Conservation (phyloP, 176 grass and related monocot genomes). For the Pontederia paniculata region DNA sequence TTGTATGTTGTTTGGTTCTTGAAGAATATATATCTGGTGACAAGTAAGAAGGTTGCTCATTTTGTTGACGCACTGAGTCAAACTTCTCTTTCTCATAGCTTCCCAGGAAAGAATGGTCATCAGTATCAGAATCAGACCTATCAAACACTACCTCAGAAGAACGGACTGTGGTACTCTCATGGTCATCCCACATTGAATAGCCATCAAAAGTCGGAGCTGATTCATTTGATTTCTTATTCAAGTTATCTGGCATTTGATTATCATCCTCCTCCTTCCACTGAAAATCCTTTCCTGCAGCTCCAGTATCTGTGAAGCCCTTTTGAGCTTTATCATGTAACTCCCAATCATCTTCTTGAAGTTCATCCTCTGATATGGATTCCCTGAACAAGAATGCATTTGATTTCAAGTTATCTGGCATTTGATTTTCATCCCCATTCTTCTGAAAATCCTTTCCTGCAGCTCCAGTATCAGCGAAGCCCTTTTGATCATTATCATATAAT, state of each 20-base stretch:
- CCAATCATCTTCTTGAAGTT: neutral
- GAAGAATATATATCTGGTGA: slow-evolving; percentile 22
- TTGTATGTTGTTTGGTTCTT: slow-evolving; percentile 22
- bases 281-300: neutral
- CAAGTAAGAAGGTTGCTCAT: slow-evolving; percentile 28
- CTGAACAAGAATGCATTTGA: neutral
- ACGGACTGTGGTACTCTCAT: slow-evolving; percentile 18
- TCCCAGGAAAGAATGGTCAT: slow-evolving; percentile 15
- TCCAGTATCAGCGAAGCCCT: neutral
- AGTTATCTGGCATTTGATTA: neutral
- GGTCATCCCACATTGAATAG: slow-evolving; percentile 23
- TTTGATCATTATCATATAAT: neutral
- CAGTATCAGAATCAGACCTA: slow-evolving; percentile 55
- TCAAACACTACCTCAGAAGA: slow-evolving; percentile 45
- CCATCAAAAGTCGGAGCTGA: slow-evolving; percentile 12
- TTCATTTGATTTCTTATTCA: too few species aligned
- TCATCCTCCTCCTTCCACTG: neutral
- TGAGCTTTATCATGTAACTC: neutral
- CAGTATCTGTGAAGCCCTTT: neutral
- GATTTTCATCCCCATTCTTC: neutral
- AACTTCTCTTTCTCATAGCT: slow-evolving; percentile 20
- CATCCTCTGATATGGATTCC: neutral
- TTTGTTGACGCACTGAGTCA: slow-evolving; percentile 38
- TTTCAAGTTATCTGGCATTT: neutral
- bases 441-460: neutral